Conservation (phyloP, 495 filamentous ascomycete genomes). For the Neurospora hispaniola region DNA sequence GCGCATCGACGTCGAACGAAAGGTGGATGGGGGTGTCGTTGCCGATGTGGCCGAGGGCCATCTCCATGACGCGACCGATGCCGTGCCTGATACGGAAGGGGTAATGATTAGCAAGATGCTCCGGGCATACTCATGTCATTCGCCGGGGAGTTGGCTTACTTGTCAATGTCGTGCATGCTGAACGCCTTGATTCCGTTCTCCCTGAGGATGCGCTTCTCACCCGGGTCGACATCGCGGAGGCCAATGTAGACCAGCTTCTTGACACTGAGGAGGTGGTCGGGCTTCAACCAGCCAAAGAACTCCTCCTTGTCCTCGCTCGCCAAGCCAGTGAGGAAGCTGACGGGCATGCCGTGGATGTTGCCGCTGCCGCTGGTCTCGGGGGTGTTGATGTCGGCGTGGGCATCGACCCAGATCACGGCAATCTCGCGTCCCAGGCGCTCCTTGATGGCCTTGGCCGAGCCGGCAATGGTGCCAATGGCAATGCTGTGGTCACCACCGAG, state of each 20-base stretch:
- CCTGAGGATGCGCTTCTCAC: constrained; percentile 80
- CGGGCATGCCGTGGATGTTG: constrained; percentile 98
- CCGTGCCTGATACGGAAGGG: constrained; percentile 48
- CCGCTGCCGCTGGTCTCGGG: constrained; percentile 83
- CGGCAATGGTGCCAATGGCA: constrained; percentile 84
- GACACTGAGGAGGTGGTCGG: constrained; percentile 46
- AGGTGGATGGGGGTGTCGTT: constrained; percentile 92
- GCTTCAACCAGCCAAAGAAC: constrained; percentile 79
- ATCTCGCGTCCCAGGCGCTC: constrained; percentile 74
- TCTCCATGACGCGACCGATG: constrained; percentile 93
- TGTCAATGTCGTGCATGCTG: constrained; percentile 96
- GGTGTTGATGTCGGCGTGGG: constrained; percentile 94
- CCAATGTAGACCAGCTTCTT: constrained; percentile 97
- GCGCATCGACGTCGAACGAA: constrained; percentile 92
- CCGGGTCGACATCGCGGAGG: constrained; percentile 79
- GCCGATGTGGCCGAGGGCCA: constrained; percentile 91
- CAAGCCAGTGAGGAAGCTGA: constrained; percentile 81
- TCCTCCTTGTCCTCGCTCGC: constrained; percentile 61
- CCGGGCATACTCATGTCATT: constrained; percentile 5
- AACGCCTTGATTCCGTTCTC: constrained; percentile 91
- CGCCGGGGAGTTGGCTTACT: constrained; percentile 32
- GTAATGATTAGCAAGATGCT: constrained; percentile 5
- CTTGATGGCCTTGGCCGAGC: constrained; percentile 70
- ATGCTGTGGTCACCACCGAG: constrained; percentile 95
- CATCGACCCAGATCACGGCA: constrained; percentile 97